Percentiles rank a stretch among this genome's conserved stretches.
phyloP scores from a whole-genome alignment of 352 stramenopile species.

The Phytophthora boehmeriae region DNA sequence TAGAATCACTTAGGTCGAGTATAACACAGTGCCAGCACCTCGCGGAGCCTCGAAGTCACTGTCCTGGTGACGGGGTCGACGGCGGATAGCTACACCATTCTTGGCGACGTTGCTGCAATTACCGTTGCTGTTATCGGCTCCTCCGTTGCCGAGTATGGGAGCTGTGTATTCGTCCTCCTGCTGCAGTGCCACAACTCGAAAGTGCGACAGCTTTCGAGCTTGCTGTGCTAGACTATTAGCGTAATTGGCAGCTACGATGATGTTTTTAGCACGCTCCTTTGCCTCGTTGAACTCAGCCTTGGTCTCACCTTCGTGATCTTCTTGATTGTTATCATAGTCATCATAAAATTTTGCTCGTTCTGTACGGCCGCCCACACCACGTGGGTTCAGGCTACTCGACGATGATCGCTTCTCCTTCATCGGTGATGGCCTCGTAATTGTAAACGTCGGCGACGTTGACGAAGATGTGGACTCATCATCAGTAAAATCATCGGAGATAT shows the following conservation, averaged over 20 bases:
- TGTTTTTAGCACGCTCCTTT: slow-evolving; percentile 51
- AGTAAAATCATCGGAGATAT: slow-evolving; percentile 42
- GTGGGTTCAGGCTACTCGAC: slow-evolving; percentile 19
- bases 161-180: slow-evolving; percentile 59
- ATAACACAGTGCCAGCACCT: slow-evolving; percentile 28
- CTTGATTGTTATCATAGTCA: slow-evolving; percentile 28
- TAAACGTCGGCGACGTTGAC: slow-evolving; percentile 30
- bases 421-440: slow-evolving; percentile 10
- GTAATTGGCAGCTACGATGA: slow-evolving; percentile 68
- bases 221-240: slow-evolving; percentile 77
- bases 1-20: slow-evolving; percentile 29
- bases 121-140: slow-evolving; percentile 35
- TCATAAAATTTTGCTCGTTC: slow-evolving; percentile 23
- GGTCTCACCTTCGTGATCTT: slow-evolving; percentile 3
- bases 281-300: slow-evolving; percentile 54
- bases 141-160: slow-evolving; percentile 24
- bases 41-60: slow-evolving; percentile 19
- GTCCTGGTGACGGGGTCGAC: slow-evolving; percentile 34
- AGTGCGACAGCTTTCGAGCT: slow-evolving; percentile 68
- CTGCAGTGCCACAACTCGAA: slow-evolving; percentile 67
- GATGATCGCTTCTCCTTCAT: slow-evolving; percentile 10
- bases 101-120: slow-evolving; percentile 24
- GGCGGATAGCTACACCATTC: slow-evolving; percentile 23
- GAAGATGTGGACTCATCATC: slow-evolving; percentile 35
- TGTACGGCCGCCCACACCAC: slow-evolving; percentile 18